Conservation (phyloP, 768 basidiomycete genomes). For the Tubosaeta sp. region DNA sequence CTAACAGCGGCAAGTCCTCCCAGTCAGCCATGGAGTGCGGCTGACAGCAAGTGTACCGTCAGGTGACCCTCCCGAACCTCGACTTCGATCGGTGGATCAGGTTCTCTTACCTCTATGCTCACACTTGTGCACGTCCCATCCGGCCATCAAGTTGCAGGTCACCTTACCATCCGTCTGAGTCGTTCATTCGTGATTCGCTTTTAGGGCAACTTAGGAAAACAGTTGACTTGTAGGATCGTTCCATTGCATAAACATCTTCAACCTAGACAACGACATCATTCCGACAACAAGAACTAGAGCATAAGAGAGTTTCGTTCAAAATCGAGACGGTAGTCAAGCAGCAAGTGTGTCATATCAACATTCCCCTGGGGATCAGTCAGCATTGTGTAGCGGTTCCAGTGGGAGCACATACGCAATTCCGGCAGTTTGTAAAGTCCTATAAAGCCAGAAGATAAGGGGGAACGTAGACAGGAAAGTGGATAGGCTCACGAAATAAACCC, state of each 20-base stretch:
- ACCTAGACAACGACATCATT: not conserved
- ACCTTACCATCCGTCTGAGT: not conserved
- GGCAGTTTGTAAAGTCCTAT: constrained; percentile 51
- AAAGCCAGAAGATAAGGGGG: not conserved
- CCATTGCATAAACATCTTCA: not conserved
- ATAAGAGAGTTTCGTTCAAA: not conserved
- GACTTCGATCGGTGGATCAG: not conserved
- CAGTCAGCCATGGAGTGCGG: constrained; percentile 19
- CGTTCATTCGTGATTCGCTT: not conserved
- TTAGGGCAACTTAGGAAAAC: not conserved
- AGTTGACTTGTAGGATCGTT: not conserved
- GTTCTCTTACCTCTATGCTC: not conserved
- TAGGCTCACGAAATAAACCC: constrained; percentile 53
- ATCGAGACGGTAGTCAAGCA: not conserved
- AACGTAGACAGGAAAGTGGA: not conserved
- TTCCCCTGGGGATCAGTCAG: constrained; percentile 37
- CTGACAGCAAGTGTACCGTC: constrained; percentile 11
- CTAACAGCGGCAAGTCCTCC: constrained; percentile 14
- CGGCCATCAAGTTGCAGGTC: not conserved
- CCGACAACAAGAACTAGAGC: not conserved
- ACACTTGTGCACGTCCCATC: not conserved
- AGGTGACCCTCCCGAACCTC: not conserved
- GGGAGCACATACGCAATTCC: constrained; percentile 49
- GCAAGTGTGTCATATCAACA: constrained; percentile 37
- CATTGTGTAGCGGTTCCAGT: not conserved